Evolutionary conservation across 805 yeast genomes (phyloP).

Genomic region (Metschnikowia peoriensis): DNA sequence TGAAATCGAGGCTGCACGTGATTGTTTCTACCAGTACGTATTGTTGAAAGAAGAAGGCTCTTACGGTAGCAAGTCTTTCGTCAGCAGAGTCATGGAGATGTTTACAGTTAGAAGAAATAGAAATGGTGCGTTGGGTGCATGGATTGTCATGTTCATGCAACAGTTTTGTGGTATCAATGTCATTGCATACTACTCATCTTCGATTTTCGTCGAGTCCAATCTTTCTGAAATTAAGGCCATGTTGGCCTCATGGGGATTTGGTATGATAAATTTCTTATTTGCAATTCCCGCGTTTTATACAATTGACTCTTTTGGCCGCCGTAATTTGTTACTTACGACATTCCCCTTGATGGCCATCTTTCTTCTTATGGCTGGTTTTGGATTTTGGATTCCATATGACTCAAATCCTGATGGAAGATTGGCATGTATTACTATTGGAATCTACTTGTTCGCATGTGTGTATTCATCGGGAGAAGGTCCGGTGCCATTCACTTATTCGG

Average conservation of each 20-base stretch:
- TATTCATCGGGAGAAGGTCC: conserved; percentile 89
- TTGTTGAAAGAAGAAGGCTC: conserved; percentile 62
- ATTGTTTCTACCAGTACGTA: conserved; percentile 56
- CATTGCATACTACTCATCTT: conserved; percentile 80
- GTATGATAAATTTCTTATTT: conserved; percentile 74
- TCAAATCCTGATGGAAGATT: conserved; percentile 48
- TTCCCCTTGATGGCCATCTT: conserved; percentile 66
- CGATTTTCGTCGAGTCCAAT: conserved; percentile 69
- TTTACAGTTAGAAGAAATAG: conserved; percentile 76
- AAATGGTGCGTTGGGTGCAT: conserved; percentile 77
- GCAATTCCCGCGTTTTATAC: conserved; percentile 82
- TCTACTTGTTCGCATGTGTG: conserved; percentile 67
- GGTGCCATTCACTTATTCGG: conserved; percentile 85
- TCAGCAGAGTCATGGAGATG: conserved; percentile 52
- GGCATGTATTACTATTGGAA: conserved; percentile 69
- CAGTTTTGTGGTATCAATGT: conserved; percentile 90
- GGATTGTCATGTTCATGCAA: conserved; percentile 85
- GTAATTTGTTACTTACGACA: conserved; percentile 54
- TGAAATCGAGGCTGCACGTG: conserved; percentile 60
- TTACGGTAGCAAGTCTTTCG: conserved; percentile 43
- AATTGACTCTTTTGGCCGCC: conserved; percentile 75
- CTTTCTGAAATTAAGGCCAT: conserved; percentile 61
- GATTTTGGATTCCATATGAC: conserved; percentile 62
- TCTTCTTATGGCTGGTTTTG: conserved; percentile 62
- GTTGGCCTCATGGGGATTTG: conserved; percentile 84